Evolutionary conservation across 345 rosid species (phyloP).

Genomic region (Zanthoxylum bungeanum): DNA sequence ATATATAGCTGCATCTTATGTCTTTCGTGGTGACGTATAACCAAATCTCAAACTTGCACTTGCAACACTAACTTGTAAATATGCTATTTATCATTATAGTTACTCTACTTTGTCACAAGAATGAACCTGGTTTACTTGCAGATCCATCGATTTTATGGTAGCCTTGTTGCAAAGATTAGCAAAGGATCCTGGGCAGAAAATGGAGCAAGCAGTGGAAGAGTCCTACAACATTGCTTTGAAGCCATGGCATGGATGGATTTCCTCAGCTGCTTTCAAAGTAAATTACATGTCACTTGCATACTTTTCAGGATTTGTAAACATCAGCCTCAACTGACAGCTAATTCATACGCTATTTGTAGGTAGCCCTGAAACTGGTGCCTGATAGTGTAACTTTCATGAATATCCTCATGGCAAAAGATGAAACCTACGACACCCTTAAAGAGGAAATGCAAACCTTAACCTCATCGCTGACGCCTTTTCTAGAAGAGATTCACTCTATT

Average conservation of each 20-base stretch:
- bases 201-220: conserved; percentile 81
- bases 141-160: conserved; percentile 70
- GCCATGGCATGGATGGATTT: conserved; percentile 95
- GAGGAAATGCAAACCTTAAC: conserved; percentile 60
- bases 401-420: conserved; percentile 56
- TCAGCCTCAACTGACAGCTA: too few species aligned
- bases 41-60: neutral
- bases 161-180: conserved; percentile 52
- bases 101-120: neutral
- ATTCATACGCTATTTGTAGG: conserved; percentile 40
- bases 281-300: too few species aligned
- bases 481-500: conserved; percentile 57
- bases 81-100: neutral
- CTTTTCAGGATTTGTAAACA: too few species aligned
- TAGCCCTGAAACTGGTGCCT: conserved; percentile 69
- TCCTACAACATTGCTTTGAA: conserved; percentile 64
- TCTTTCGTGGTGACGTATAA: neutral
- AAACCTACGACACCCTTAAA: conserved; percentile 37
- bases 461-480: conserved; percentile 50
- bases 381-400: conserved; percentile 56
- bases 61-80: too few species aligned
- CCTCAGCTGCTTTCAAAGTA: conserved; percentile 91
- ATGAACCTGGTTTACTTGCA: conserved; percentile 17
- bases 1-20: neutral
- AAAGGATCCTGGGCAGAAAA: conserved; percentile 48